phyloP scores from a whole-genome alignment of 1,284 basidiomycete genomes.

The Moesziomyces sp. region DNA sequence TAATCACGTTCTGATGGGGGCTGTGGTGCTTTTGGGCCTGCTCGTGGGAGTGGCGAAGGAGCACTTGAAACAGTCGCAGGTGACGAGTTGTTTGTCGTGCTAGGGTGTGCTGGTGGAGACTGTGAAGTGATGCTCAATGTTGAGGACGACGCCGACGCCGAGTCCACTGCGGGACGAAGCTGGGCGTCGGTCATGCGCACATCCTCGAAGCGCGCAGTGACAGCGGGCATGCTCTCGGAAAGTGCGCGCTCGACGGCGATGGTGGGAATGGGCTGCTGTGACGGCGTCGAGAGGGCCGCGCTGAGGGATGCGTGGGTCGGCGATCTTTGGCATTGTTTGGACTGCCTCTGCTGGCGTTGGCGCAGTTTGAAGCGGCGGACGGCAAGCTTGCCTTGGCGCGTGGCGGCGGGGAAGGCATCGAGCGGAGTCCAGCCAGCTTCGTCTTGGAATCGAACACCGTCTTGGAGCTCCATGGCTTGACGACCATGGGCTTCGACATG shows the following conservation, averaged over 20 bases:
- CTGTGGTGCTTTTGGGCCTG: background rate
- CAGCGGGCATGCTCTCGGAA: background rate
- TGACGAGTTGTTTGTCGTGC: too few relatives aligned
- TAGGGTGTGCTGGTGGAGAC: too few relatives aligned
- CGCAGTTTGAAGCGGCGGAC: conserved; percentile 29
- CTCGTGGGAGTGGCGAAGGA: background rate
- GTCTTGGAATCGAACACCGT: conserved; percentile 37
- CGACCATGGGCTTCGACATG: conserved; percentile 47
- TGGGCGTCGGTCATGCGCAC: conserved; percentile 16
- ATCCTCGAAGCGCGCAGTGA: conserved; percentile 4
- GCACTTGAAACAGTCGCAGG: too few relatives aligned
- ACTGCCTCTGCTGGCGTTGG: conserved; percentile 8
- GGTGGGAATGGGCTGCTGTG: conserved; percentile 3
- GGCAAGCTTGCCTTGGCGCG: conserved; percentile 30
- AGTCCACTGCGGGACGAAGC: background rate
- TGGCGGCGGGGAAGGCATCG: conserved; percentile 43
- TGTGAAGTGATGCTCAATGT: background rate
- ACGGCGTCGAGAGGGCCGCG: too few relatives aligned
- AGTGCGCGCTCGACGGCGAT: conserved; percentile 9
- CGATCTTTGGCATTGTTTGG: conserved; percentile 1
- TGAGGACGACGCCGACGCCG: background rate
- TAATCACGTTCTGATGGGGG: conserved; percentile 3
- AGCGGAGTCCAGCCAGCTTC: conserved; percentile 55
- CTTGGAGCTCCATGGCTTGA: conserved; percentile 51
- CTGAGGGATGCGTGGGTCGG: background rate